Percentiles rank a stretch among this genome's conserved stretches.
Evolutionary conservation across 371 early-diverging fungal species (phyloP).

Genomic region (Mortierella polycephala): DNA sequence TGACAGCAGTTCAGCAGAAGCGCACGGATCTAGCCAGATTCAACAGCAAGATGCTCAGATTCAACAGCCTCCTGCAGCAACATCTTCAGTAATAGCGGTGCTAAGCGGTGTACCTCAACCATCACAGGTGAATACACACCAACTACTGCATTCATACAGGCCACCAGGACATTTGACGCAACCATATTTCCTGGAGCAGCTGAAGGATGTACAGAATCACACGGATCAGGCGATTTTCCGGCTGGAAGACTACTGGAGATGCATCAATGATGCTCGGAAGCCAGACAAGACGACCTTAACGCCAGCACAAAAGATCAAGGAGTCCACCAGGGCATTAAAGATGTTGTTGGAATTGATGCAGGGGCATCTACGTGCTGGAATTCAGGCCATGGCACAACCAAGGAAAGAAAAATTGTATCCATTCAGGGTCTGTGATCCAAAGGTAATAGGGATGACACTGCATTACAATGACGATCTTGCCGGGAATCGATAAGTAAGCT

Average conservation of each 20-base stretch:
- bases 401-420: conserved; percentile 49
- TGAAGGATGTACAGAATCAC: conserved; percentile 50
- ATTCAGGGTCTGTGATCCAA: conserved; percentile 52
- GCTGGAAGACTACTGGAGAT: conserved; percentile 42
- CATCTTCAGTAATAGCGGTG: neutral
- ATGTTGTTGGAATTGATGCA: conserved; percentile 30
- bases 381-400: conserved; percentile 48
- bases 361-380: conserved; percentile 38
- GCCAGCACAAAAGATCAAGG: conserved; percentile 10
- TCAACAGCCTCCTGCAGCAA: neutral
- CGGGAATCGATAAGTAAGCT: neutral
- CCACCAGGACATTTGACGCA: conserved; percentile 48
- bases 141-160: conserved; percentile 25
- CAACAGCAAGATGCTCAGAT: conserved; percentile 4
- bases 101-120: neutral
- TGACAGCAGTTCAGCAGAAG: neutral
- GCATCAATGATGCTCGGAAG: neutral
- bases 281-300: neutral
- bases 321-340: conserved; percentile 19
- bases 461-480: neutral
- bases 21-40: conserved; percentile 10
- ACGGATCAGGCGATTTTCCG: conserved; percentile 28
- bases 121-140: conserved; percentile 22
- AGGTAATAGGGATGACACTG: conserved; percentile 8
- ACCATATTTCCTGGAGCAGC: conserved; percentile 48